These are phyloP conservation scores for Catharanthus roseus DNA, from an alignment of 257 asterid species.

Conservation along the genomic window DNA sequence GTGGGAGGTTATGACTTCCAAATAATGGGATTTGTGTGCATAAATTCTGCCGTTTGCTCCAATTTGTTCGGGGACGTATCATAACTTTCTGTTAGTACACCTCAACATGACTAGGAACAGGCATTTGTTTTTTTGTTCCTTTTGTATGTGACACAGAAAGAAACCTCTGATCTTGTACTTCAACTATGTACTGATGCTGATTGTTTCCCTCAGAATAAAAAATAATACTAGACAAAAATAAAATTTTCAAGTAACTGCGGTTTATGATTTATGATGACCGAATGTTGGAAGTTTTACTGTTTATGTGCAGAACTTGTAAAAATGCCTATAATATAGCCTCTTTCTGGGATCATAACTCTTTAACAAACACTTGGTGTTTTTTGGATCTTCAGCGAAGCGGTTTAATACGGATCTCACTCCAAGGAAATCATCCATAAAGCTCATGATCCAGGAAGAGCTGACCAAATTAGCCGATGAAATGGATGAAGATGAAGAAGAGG, in stretches of 20 bases:
- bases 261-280: no score
- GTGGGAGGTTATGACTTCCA: no score
- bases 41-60: not conserved
- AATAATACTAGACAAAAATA: not conserved
- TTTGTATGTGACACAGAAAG: not conserved
- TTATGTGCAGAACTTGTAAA: not conserved
- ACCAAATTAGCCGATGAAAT: constrained; percentile 69
- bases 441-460: constrained; percentile 90
- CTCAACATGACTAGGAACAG: not conserved
- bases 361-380: constrained; percentile 2
- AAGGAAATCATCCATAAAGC: constrained; percentile 54
- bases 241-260: not conserved
- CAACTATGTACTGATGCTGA: not conserved
- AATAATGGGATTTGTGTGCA: not conserved
- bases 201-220: not conserved
- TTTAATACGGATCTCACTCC: constrained; percentile 50
- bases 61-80: not conserved
- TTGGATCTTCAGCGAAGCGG: constrained; percentile 44
- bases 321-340: not conserved
- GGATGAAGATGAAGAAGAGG: constrained; percentile 59
- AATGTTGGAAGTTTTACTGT: not conserved
- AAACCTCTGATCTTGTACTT: not conserved
- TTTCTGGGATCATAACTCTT: not conserved
- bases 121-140: not conserved
- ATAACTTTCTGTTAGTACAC: not conserved